Evolutionary conservation across 176 grass and related monocot species (phyloP).

Genomic region (Carex littledalei): DNA sequence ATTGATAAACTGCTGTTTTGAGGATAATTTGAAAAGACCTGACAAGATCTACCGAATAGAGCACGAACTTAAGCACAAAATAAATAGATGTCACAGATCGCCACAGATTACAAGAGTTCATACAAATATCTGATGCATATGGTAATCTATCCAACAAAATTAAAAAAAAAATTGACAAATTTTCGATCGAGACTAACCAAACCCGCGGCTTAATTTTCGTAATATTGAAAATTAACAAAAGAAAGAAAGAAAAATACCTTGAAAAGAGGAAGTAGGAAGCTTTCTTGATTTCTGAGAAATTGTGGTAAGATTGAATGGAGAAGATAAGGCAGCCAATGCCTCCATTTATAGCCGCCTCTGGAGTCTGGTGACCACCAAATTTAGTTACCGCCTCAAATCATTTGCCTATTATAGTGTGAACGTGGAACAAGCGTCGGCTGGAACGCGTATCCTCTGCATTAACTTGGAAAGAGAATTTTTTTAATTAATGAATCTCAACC

Average conservation of each 20-base stretch:
- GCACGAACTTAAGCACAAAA: neutral
- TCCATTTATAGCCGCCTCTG: neutral
- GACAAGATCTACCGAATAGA: neutral
- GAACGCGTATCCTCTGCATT: too few species aligned
- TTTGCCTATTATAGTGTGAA: neutral
- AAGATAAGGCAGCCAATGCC: too few species aligned
- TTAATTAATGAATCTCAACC: too few species aligned
- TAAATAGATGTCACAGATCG: neutral
- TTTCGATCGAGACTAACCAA: neutral
- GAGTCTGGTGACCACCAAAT: neutral
- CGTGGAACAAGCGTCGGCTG: neutral
- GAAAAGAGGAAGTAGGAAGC: neutral
- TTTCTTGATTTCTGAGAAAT: constrained; percentile 12
- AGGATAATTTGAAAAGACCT: neutral
- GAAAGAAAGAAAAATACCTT: neutral
- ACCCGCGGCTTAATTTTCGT: neutral
- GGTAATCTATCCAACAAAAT: neutral
- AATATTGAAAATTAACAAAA: neutral
- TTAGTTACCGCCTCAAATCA: constrained; percentile 13
- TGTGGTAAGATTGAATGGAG: neutral
- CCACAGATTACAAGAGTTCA: neutral
- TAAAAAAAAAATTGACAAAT: too few species aligned
- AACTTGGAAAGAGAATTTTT: too few species aligned
- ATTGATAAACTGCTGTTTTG: neutral
- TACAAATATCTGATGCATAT: neutral